phyloP scores from a whole-genome alignment of 2,329 filamentous ascomycete genomes.

The Fusarium sp. region DNA sequence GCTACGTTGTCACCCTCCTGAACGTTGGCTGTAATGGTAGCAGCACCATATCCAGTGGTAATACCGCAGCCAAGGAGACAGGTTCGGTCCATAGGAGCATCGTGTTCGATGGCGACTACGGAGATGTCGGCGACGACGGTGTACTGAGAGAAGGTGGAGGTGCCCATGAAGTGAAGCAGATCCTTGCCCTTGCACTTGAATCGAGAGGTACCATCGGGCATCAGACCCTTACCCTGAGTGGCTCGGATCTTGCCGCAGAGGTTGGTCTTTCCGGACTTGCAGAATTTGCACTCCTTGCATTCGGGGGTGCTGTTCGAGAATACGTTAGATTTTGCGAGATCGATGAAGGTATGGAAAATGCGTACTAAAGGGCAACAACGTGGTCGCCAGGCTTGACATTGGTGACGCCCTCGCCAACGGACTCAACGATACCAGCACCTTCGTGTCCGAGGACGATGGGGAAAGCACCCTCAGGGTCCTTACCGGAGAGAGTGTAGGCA shows the following conservation, averaged over 20 bases:
- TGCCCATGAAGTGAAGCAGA: slow-evolving; percentile 98
- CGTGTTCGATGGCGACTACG: slow-evolving; percentile 88
- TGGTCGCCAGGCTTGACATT: slow-evolving; percentile 94
- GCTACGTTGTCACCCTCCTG: slow-evolving; percentile 91
- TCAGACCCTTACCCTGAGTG: slow-evolving; percentile 93
- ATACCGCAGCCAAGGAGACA: slow-evolving; percentile 98
- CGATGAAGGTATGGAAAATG: not conserved
- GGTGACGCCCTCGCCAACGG: slow-evolving; percentile 92
- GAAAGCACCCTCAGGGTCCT: slow-evolving; percentile 96
- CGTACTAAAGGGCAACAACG: slow-evolving; percentile 87
- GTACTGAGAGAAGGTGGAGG: slow-evolving; percentile 98
- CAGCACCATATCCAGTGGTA: slow-evolving; percentile 97
- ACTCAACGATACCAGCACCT: slow-evolving; percentile 91
- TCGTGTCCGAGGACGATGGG: slow-evolving; percentile 90
- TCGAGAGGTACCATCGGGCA: slow-evolving; percentile 95
- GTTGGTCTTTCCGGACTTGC: slow-evolving; percentile 99
- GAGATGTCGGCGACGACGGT: slow-evolving; percentile 99
- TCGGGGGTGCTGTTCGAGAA: slow-evolving; percentile 79
- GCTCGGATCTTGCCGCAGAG: slow-evolving; percentile 98
- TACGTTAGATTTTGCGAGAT: slow-evolving; percentile 3
- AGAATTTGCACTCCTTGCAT: slow-evolving; percentile 99
- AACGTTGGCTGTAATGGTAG: slow-evolving; percentile 89
- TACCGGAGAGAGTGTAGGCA: slow-evolving; percentile 94
- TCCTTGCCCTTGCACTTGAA: slow-evolving; percentile 96
- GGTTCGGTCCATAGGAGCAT: slow-evolving; percentile 94